phyloP scores from a whole-genome alignment of 805 yeast species.

The Kluyveromyces nonfermentans region DNA sequence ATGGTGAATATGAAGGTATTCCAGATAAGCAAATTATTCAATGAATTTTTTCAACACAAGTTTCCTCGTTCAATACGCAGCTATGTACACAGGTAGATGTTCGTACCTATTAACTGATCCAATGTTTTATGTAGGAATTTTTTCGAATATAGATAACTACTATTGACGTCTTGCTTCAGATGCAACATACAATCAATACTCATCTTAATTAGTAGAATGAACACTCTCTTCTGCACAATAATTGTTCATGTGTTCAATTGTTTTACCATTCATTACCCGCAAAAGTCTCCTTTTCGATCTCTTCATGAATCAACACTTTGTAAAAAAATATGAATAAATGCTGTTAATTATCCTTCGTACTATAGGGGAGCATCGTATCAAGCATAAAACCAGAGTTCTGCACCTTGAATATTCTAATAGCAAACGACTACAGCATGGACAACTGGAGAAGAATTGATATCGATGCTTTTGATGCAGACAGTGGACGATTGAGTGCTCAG shows the following conservation, averaged over 20 bases:
- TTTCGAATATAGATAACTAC: background rate
- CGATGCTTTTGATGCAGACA: constrained; percentile 83
- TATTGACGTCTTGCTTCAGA: background rate
- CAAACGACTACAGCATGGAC: constrained; percentile 32
- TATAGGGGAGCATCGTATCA: background rate
- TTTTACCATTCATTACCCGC: background rate
- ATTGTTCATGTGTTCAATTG: no score
- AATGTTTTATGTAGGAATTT: background rate
- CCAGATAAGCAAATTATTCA: constrained; percentile 53
- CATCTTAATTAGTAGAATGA: background rate
- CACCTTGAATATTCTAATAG: background rate
- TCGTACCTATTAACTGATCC: background rate
- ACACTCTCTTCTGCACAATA: no score
- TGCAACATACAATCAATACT: background rate
- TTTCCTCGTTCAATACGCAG: background rate
- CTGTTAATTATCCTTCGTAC: no score
- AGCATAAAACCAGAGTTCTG: background rate
- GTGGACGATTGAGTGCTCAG: constrained; percentile 47
- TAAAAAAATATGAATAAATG: no score
- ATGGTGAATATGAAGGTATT: constrained; percentile 91
- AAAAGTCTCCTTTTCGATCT: background rate
- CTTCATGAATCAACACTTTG: background rate
- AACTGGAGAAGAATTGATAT: constrained; percentile 95
- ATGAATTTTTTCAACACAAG: background rate
- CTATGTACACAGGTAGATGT: background rate